Conservation (phyloP, 148 eudicot genomes). For the Rhododendron vialii region DNA sequence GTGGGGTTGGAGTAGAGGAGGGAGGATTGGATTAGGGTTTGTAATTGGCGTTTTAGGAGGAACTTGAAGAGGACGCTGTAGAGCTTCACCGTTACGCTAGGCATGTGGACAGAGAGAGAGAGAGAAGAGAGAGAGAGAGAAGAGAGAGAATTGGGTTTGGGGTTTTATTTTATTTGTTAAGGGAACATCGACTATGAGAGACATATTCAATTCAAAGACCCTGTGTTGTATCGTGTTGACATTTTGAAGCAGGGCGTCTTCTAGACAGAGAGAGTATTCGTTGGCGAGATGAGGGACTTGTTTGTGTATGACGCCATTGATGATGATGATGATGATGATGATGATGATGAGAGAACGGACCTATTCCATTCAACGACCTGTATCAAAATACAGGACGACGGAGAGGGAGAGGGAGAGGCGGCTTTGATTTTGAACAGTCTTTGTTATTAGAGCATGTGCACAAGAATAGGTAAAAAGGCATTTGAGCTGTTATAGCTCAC, state of each 20-base stretch:
- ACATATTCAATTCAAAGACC: not conserved
- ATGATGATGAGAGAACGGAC: not conserved
- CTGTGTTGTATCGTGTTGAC: not conserved
- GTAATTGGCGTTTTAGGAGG: slow-evolving; percentile 57
- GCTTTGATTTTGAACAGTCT: too few species aligned
- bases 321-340: not conserved
- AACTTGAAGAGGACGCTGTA: slow-evolving; percentile 84
- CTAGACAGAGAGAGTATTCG: not conserved
- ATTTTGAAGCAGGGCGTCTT: not conserved
- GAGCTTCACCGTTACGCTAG: slow-evolving; percentile 64
- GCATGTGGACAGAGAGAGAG: slow-evolving; percentile 40
- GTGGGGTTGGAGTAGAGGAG: not conserved
- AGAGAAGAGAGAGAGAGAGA: not conserved
- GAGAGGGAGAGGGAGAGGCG: too few species aligned
- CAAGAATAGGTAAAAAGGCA: too few species aligned
- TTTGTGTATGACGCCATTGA: not conserved
- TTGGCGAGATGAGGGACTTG: not conserved
- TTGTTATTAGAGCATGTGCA: too few species aligned
- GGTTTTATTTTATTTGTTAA: not conserved
- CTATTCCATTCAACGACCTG: not conserved
- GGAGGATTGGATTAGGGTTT: slow-evolving; percentile 34
- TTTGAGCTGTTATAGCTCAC: too few species aligned
- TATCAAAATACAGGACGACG: too few species aligned
- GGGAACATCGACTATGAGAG: slow-evolving; percentile 9
- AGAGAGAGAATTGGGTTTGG: not conserved